Evolutionary conservation across 352 stramenopile species (phyloP).

Genomic region (Pythium chondricola): DNA sequence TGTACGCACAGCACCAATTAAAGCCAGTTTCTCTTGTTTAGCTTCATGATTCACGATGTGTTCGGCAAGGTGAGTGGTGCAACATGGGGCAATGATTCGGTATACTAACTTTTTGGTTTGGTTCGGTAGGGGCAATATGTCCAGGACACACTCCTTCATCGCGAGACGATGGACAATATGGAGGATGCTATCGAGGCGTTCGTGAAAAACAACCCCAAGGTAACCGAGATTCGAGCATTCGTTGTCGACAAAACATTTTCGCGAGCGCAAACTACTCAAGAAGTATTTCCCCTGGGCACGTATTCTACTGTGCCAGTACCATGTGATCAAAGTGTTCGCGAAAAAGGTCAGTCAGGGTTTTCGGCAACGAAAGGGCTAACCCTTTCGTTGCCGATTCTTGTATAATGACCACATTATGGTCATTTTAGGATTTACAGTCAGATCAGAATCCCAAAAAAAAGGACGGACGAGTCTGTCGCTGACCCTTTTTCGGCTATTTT

Average conservation of each 20-base stretch:
- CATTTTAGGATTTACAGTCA: too few relatives aligned
- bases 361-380: background rate
- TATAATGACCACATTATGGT: too few relatives aligned
- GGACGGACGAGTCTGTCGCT: too few relatives aligned
- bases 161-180: constrained; percentile 13
- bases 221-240: background rate
- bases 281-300: background rate
- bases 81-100: background rate
- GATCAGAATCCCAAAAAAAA: too few relatives aligned
- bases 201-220: background rate
- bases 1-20: background rate
- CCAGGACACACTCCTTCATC: background rate
- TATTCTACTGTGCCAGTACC: constrained; percentile 6
- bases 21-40: background rate
- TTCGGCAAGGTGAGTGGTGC: background rate
- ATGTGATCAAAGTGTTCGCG: constrained; percentile 4
- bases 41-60: constrained; percentile 1
- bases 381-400: too few relatives aligned
- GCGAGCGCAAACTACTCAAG: background rate
- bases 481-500: too few relatives aligned
- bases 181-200: background rate
- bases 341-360: constrained; percentile 2
- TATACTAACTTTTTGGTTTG: background rate
- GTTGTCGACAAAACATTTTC: constrained; percentile 5
- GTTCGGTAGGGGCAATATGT: constrained; percentile 6